Base-by-base conservation (phyloP, 352 stramenopile species). In the Pythium dissotocum region DNA sequence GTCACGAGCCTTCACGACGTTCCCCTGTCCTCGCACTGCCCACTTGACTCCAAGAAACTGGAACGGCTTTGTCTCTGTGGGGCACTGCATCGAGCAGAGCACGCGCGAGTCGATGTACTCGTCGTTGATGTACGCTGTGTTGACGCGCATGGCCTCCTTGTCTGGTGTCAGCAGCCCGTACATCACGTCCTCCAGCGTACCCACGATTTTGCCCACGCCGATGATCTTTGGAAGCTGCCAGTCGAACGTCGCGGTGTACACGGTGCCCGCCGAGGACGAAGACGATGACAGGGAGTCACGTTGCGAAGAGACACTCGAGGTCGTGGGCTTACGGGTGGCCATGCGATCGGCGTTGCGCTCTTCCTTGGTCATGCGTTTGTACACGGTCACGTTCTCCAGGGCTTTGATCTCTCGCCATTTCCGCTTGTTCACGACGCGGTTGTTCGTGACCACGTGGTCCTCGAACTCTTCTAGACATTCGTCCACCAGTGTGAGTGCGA, bases 121-220 rank as follows among this genome's bases (percentile, higher is more conserved):
- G 68, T 87, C 73, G 26, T 80, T 67, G 13, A 79, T 78, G 63
- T 82, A 87, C 4, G 75, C 63, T 6, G 75, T 76, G 61, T 85
- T 82, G 26, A 89, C 69, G 46, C 82, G 63, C 83, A 89, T 87
- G 33, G 75, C 63, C 7, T 79, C 69, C 36, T 77, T 55, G 72
- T 85, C 78, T 28, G 85, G 81, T 4, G 78, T 70, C 3, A 73
- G 49, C 40, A 89, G 77, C 8, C 82, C 79, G 58, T 85, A 79
- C 80, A 91, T 88, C 58, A 88, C 70, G 42, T 91, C 79, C 42
- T 89, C 76, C 26, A 91, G 30, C 58, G 72, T 78, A 0, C 80
- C 80, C 0, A 61, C 60, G 35, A 72, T 54, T 21, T 55, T 68
- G 12, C 66, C 66, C 5, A 72, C 66, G 5, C 51, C 60, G 13